phyloP scores from a whole-genome alignment of 441 rosid genomes.

The Adansonia grandidieri region DNA sequence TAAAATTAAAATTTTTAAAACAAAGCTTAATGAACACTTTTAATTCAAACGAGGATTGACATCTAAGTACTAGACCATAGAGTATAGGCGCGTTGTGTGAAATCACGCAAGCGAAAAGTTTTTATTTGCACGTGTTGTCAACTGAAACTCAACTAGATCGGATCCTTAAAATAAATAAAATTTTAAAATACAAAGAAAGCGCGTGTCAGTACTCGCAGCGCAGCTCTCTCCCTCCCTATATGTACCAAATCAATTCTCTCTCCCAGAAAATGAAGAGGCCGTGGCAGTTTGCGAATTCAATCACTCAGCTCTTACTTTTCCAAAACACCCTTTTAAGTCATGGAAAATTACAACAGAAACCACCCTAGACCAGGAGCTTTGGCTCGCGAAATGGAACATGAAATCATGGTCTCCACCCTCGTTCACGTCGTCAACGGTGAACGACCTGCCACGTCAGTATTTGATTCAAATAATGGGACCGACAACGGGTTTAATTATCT shows the following conservation, averaged over 20 bases:
- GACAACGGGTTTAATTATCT: not conserved
- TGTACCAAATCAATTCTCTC: not conserved
- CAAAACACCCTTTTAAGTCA: not conserved
- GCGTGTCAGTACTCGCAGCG: too few relatives aligned
- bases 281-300: not conserved
- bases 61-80: too few relatives aligned
- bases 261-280: too few relatives aligned
- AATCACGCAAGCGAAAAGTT: too few relatives aligned
- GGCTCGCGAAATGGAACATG: constrained; percentile 26
- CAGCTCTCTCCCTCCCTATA: not conserved
- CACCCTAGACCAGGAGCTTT: not conserved
- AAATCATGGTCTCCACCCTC: constrained; percentile 42
- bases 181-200: too few relatives aligned
- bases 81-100: too few relatives aligned
- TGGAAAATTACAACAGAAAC: not conserved
- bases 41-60: too few relatives aligned
- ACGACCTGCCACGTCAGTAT: not conserved
- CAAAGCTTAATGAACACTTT: too few relatives aligned
- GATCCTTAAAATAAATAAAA: too few relatives aligned
- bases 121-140: too few relatives aligned
- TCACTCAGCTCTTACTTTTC: not conserved
- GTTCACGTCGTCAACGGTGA: constrained; percentile 34
- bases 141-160: too few relatives aligned
- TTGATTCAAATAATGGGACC: not conserved
- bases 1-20: too few relatives aligned